These are phyloP conservation scores for Phytopythium delawarense DNA, from an alignment of 352 stramenopile genomes.

Conservation along the genomic window DNA sequence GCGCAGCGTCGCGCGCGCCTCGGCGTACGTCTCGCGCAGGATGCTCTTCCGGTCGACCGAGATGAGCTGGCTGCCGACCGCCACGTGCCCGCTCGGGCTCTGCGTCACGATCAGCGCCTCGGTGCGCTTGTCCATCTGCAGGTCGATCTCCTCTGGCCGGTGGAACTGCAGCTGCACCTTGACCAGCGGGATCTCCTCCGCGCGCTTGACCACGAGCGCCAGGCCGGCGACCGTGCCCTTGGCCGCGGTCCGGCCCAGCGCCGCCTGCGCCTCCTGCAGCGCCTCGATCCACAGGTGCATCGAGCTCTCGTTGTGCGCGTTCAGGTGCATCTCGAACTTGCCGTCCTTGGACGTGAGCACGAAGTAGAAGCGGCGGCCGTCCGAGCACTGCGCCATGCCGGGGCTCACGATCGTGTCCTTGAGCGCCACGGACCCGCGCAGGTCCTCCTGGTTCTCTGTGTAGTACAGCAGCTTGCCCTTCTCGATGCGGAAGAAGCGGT, in stretches of 20 bases:
- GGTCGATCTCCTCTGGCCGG: constrained; percentile 52
- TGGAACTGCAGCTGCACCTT: constrained; percentile 63
- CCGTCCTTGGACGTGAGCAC: constrained; percentile 76
- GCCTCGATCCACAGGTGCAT: constrained; percentile 88
- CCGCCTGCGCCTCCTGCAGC: constrained; percentile 69
- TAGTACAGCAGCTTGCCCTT: constrained; percentile 78
- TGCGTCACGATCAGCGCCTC: constrained; percentile 70
- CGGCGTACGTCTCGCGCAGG: constrained; percentile 53
- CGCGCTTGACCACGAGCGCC: constrained; percentile 67
- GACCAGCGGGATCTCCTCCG: constrained; percentile 72
- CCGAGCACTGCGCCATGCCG: constrained; percentile 75
- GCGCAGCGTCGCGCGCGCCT: constrained; percentile 48
- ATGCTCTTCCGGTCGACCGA: constrained; percentile 56
- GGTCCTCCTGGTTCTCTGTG: constrained; percentile 69
- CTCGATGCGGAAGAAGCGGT: constrained; percentile 86
- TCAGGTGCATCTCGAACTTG: constrained; percentile 85
- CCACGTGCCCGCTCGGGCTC: constrained; percentile 42
- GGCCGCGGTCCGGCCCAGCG: constrained; percentile 37
- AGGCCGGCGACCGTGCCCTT: constrained; percentile 60
- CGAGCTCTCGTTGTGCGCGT: constrained; percentile 71
- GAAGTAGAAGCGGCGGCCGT: constrained; percentile 84
- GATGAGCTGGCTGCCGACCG: constrained; percentile 73
- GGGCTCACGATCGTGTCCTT: constrained; percentile 81
- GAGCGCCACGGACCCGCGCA: constrained; percentile 68
- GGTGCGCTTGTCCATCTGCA: constrained; percentile 70